These are phyloP conservation scores for Acanthamoeba healyi DNA, from an alignment of 208 protist genomes.

Conservation along the genomic window DNA sequence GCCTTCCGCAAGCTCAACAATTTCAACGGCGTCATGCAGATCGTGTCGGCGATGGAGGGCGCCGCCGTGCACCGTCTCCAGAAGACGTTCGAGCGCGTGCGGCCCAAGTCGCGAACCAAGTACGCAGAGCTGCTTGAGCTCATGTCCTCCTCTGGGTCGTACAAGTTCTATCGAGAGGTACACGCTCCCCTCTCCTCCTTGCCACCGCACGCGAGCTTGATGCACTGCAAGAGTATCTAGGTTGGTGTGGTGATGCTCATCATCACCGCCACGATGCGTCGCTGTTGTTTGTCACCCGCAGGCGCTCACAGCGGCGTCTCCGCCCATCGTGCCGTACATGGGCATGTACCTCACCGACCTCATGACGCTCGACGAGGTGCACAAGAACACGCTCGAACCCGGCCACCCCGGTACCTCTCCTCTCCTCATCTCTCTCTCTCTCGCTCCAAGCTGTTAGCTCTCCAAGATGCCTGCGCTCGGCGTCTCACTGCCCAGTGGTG, in stretches of 20 bases:
- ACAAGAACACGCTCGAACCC: constrained; percentile 57
- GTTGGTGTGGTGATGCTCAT: background rate
- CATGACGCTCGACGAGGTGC: constrained; percentile 33
- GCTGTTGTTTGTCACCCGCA: background rate
- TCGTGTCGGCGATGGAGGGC: constrained; percentile 60
- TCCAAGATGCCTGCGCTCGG: background rate
- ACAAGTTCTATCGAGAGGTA: constrained; percentile 63
- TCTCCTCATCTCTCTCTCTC: background rate
- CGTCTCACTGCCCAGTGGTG: background rate
- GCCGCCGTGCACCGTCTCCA: constrained; percentile 47
- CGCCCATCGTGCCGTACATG: constrained; percentile 58
- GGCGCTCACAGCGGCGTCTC: background rate
- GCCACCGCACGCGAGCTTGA: background rate
- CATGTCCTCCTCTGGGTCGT: background rate
- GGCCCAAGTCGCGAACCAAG: constrained; percentile 22
- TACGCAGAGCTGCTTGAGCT: constrained; percentile 56
- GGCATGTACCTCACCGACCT: constrained; percentile 70
- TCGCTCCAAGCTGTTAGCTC: background rate
- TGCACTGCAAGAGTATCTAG: background rate
- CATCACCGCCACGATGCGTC: background rate
- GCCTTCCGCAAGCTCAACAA: constrained; percentile 64
- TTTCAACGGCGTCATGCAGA: constrained; percentile 52
- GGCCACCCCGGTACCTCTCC: background rate
- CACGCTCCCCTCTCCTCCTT: background rate
- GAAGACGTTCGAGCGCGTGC: constrained; percentile 35